Conservation (phyloP, 2,329 filamentous ascomycete genomes). For the Lachnum nothofagi region DNA sequence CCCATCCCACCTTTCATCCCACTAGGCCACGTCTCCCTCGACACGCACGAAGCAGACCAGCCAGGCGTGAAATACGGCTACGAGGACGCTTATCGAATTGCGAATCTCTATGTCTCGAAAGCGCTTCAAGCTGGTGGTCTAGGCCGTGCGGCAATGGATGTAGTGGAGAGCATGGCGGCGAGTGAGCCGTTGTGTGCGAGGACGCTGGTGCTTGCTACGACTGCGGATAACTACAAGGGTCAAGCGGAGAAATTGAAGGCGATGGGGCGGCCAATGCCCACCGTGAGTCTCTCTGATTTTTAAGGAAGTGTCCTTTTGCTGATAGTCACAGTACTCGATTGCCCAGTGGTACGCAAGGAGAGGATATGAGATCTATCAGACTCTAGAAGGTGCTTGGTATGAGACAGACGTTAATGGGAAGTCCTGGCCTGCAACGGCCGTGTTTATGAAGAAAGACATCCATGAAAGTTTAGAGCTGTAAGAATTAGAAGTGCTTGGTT, state of each 20-base stretch:
- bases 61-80: conserved; percentile 5
- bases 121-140: conserved; percentile 21
- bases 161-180: conserved; percentile 19
- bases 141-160: conserved; percentile 26
- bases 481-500: no score
- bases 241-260: conserved; percentile 10
- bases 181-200: conserved; percentile 19
- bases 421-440: conserved; percentile 14
- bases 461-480: no score
- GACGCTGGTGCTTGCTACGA: conserved; percentile 18
- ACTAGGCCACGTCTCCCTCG: conserved; percentile 27
- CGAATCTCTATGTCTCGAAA: conserved; percentile 23
- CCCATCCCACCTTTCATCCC: conserved; percentile 20
- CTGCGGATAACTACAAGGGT: conserved; percentile 11
- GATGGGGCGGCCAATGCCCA: conserved; percentile 7
- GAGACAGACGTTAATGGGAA: conserved; percentile 18
- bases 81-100: conserved; percentile 18
- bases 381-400: conserved; percentile 13
- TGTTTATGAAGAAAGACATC: conserved; percentile 26
- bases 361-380: conserved; percentile 23
- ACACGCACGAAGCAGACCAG: conserved; percentile 7
- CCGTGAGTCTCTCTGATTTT: conserved; percentile 3
- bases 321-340: conserved; percentile 12
- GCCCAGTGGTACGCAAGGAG: conserved; percentile 27
- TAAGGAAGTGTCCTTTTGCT: not conserved